Conservation (phyloP, 2,329 filamentous ascomycete species). For the Fusarium goolgardi region DNA sequence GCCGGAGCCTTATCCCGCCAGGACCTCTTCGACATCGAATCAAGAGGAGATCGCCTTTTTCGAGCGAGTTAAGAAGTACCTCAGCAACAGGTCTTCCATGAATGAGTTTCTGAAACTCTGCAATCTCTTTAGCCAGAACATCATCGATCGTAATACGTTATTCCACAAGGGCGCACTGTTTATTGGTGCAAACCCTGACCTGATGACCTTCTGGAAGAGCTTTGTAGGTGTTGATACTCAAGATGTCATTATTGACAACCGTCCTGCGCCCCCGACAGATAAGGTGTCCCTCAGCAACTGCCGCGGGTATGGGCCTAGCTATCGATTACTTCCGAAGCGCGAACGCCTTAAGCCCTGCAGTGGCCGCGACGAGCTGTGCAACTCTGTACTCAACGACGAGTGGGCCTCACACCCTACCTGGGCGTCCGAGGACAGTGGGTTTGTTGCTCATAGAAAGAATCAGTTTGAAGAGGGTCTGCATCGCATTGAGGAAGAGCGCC, state of each 20-base stretch:
- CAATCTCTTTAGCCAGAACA: slow-evolving; percentile 92
- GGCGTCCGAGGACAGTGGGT: slow-evolving; percentile 97
- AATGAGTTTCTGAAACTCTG: slow-evolving; percentile 97
- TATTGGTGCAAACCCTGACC: slow-evolving; percentile 86
- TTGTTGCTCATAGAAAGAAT: slow-evolving; percentile 98
- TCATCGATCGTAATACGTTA: slow-evolving; percentile 87
- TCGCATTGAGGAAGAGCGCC: slow-evolving; percentile 95
- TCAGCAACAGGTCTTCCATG: slow-evolving; percentile 91
- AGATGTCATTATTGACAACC: slow-evolving; percentile 83
- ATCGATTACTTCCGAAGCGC: slow-evolving; percentile 88
- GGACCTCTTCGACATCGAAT: slow-evolving; percentile 76
- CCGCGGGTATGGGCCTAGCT: slow-evolving; percentile 94
- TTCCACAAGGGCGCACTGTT: slow-evolving; percentile 86
- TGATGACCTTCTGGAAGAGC: slow-evolving; percentile 88
- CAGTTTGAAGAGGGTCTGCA: slow-evolving; percentile 93
- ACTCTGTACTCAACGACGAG: slow-evolving; percentile 92
- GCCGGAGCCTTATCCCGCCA: slow-evolving; percentile 86
- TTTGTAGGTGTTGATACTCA: slow-evolving; percentile 83
- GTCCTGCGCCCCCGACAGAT: slow-evolving; percentile 78
- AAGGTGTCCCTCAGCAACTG: slow-evolving; percentile 96
- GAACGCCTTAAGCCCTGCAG: slow-evolving; percentile 93
- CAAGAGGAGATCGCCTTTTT: slow-evolving; percentile 94
- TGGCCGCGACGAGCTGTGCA: slow-evolving; percentile 93
- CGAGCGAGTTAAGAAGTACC: slow-evolving; percentile 95
- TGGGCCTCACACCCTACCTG: slow-evolving; percentile 99